Evolutionary conservation across 495 filamentous ascomycete genomes (phyloP), one percentile per base, ranked within the genome.

Genomic region (Podospora fimiseda): DNA sequence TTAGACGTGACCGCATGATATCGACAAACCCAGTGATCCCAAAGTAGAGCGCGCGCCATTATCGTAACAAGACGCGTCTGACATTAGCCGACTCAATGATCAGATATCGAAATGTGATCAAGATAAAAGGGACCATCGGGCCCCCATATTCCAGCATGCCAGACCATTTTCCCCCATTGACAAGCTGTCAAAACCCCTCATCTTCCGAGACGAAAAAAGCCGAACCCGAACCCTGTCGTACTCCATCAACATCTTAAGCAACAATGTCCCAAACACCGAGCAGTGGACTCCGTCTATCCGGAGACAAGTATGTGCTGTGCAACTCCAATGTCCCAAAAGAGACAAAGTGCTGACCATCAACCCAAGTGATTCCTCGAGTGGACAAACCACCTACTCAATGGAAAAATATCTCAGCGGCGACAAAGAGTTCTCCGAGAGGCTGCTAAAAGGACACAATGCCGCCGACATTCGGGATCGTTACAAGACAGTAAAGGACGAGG

Each of bases 361-460:
- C n/a, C n/a, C n/a, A n/a, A 47, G 48, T 1, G 21, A 50, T 20
- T 13, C 40, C n/a, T 30, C 53, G 20, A 38, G n/a, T 22, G 41
- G 14, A 2, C 43, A 46, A 30, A 43, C 43, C 19, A 48, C 59
- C 5, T 56, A 60, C 22, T 43, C 52, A 6, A 36, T 64, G 7
- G 15, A 51, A 6, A 41, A 42, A 37, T 64, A 62, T 45, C 55
- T 64, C 16, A 20, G 19, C 11, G 57, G 43, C 8, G 43, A 59
- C 9, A 38, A 18, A 5, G 50, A 39, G 3, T 16, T 66, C 9
- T 15, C 53, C 21, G 60, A 66, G 22, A 48, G 63, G 15, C 30
- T 66, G 47, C 21, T 66, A 22, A 38, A 40, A 9, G 53, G 30
- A 5, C 19, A 46, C 15, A 39, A 43, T n/a, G 18, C 41, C 9